Percentiles rank a stretch among this genome's conserved stretches.
Evolutionary conservation across 2,329 filamentous ascomycete species (phyloP).

Genomic region (Dactylonectria estremocensis): DNA sequence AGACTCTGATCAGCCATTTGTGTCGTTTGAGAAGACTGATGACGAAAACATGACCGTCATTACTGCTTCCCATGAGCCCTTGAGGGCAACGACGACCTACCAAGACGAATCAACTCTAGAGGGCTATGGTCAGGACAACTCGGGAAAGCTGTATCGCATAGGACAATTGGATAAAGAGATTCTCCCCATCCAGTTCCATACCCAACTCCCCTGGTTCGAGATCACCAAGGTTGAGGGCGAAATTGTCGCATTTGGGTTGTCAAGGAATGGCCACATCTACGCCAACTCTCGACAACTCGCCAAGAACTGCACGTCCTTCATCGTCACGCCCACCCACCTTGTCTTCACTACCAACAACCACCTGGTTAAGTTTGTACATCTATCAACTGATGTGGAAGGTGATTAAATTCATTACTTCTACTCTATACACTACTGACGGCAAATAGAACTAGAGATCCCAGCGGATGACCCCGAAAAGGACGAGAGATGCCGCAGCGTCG

Average conservation of each 20-base stretch:
- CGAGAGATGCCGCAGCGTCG: constrained; percentile 91
- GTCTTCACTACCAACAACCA: constrained; percentile 95
- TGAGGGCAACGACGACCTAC: constrained; percentile 52
- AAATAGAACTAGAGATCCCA: constrained; percentile 83
- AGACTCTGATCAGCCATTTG: constrained; percentile 42
- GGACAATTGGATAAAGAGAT: constrained; percentile 51
- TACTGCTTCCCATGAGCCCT: constrained; percentile 35
- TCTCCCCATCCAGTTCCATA: constrained; percentile 58
- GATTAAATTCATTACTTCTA: constrained; percentile 42
- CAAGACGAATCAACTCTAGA: constrained; percentile 50
- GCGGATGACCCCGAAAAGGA: constrained; percentile 91
- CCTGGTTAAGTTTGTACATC: constrained; percentile 93
- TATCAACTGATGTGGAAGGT: constrained; percentile 75
- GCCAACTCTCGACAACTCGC: constrained; percentile 81
- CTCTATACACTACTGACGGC: constrained; percentile 38
- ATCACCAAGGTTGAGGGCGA: constrained; percentile 60
- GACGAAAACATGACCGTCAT: constrained; percentile 37
- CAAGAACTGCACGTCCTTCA: constrained; percentile 93
- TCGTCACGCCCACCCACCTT: constrained; percentile 85
- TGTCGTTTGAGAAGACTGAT: constrained; percentile 36
- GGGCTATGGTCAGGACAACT: constrained; percentile 62
- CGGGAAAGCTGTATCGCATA: constrained; percentile 62
- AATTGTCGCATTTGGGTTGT: constrained; percentile 73
- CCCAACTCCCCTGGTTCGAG: constrained; percentile 68
- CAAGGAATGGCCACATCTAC: constrained; percentile 83